phyloP scores from a whole-genome alignment of 2,329 filamentous ascomycete genomes.

The Claviceps capensis region DNA sequence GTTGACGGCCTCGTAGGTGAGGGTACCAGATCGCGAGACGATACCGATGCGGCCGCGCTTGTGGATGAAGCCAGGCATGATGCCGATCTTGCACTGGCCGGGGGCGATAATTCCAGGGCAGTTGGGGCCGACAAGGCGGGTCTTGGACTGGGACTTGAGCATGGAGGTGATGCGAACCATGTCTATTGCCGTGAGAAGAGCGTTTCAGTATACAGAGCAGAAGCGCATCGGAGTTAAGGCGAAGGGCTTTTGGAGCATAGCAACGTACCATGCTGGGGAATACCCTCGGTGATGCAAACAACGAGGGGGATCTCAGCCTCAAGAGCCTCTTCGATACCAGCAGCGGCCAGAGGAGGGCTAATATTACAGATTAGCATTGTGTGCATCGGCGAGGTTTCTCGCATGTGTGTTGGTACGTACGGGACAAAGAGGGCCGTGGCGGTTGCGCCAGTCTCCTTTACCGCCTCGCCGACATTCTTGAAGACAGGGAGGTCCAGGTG shows the following conservation, averaged over 20 bases:
- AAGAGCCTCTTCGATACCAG: conserved; percentile 94
- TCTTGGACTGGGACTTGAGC: conserved; percentile 95
- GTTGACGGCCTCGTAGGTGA: conserved; percentile 99
- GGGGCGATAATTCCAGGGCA: conserved; percentile 93
- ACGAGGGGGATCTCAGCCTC: conserved; percentile 84
- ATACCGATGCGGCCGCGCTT: conserved; percentile 98
- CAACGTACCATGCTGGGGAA: conserved; percentile 78
- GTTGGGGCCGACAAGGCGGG: conserved; percentile 90
- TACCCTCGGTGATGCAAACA: conserved; percentile 96
- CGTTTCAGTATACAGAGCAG: conserved; percentile 1
- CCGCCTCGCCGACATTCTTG: conserved; percentile 72
- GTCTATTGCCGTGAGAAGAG: conserved; percentile 37
- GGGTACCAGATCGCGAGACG: conserved; percentile 92
- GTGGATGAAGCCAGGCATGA: conserved; percentile 99
- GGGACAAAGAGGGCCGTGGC: conserved; percentile 95
- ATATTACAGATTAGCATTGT: conserved; percentile 18
- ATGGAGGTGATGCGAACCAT: conserved; percentile 99
- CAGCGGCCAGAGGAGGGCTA: conserved; percentile 82
- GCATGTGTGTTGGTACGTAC: conserved; percentile 34
- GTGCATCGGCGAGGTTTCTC: conserved; percentile 3
- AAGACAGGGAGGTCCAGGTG: conserved; percentile 93
- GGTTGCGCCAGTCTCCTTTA: conserved; percentile 79
- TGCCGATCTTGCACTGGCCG: conserved; percentile 99
- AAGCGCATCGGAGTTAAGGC: not conserved
- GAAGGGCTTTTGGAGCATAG: not conserved